A percentile compares a stretch with the other conserved stretches of the same genome.
phyloP scores from a whole-genome alignment of 495 filamentous ascomycete genomes.

The Pseudoneurospora amorphoporcata region DNA sequence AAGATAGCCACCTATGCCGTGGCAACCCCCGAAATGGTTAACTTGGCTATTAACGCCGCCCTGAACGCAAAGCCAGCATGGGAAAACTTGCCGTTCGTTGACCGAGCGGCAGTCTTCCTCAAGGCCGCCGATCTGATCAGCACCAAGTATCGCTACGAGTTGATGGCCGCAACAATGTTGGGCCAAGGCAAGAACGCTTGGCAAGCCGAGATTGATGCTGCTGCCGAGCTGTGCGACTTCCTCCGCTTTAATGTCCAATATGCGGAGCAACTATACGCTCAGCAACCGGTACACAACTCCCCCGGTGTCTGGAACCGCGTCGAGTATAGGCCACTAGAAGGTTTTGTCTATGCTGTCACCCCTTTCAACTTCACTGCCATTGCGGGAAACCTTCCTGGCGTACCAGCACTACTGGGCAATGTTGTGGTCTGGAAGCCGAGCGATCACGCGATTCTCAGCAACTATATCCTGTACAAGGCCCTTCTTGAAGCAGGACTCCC shows the following conservation, averaged over 20 bases:
- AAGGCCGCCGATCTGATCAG: slow-evolving; percentile 85
- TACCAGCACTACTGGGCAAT: slow-evolving; percentile 72
- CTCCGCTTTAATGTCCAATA: slow-evolving; percentile 83
- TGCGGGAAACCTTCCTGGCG: slow-evolving; percentile 63
- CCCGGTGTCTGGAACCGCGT: slow-evolving; percentile 73
- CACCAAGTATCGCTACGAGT: slow-evolving; percentile 82
- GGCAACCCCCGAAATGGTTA: slow-evolving; percentile 61
- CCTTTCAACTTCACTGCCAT: slow-evolving; percentile 91
- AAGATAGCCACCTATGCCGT: slow-evolving; percentile 69
- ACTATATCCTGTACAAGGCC: slow-evolving; percentile 68
- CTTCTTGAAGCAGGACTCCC: slow-evolving; percentile 82
- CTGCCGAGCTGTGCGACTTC: slow-evolving; percentile 87
- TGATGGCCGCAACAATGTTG: slow-evolving; percentile 89
- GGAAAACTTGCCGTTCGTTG: slow-evolving; percentile 73
- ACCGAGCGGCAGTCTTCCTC: slow-evolving; percentile 86
- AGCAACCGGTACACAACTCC: slow-evolving; percentile 69
- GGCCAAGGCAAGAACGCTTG: slow-evolving; percentile 94
- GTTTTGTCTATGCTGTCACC: slow-evolving; percentile 77
- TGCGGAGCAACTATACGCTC: slow-evolving; percentile 75
- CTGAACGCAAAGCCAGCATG: slow-evolving; percentile 71
- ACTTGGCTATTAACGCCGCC: slow-evolving; percentile 66
- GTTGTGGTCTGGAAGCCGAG: slow-evolving; percentile 87
- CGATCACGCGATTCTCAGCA: slow-evolving; percentile 64
- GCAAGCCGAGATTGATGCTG: slow-evolving; percentile 94
- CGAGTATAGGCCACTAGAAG: slow-evolving; percentile 76